phyloP scores from a whole-genome alignment of 208 protist species.

The Leishmania aethiopica region DNA sequence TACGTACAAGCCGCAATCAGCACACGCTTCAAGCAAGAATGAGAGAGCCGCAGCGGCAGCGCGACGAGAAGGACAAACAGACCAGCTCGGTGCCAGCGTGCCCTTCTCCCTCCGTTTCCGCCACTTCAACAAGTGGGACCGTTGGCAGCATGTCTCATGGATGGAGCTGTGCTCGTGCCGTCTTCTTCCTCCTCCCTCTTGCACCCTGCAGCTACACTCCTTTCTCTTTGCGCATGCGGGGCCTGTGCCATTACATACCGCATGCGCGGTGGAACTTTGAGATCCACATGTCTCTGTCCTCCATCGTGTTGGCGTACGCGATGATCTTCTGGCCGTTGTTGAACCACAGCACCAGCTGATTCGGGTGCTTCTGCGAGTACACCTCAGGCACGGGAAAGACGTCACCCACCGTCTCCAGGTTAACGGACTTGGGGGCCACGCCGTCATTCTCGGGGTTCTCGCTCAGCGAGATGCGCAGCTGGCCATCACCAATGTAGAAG shows the following conservation, averaged over 20 bases:
- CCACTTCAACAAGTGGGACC: not conserved
- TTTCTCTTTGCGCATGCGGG: not conserved
- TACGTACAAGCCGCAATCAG: not conserved
- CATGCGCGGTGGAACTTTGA: constrained; percentile 81
- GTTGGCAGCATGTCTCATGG: not conserved
- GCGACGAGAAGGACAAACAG: not conserved
- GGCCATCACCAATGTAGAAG: constrained; percentile 72
- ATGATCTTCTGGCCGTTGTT: constrained; percentile 91
- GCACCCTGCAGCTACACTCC: not conserved
- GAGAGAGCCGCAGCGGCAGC: not conserved
- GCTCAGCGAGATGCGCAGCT: constrained; percentile 78
- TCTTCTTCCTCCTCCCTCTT: not conserved
- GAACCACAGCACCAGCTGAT: constrained; percentile 90
- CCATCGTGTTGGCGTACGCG: constrained; percentile 66
- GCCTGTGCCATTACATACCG: constrained; percentile 61
- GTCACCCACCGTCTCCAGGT: constrained; percentile 77
- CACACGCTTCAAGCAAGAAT: not conserved
- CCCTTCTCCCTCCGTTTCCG: not conserved
- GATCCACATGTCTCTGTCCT: constrained; percentile 86
- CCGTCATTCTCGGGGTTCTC: constrained; percentile 78
- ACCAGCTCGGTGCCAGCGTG: not conserved
- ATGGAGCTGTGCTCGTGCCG: not conserved
- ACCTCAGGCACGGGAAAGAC: constrained; percentile 85
- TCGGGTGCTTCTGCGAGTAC: constrained; percentile 84
- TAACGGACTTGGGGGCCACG: constrained; percentile 72